Evolutionary conservation across 345 rosid species (phyloP).

Genomic region (Brassica rapa): DNA sequence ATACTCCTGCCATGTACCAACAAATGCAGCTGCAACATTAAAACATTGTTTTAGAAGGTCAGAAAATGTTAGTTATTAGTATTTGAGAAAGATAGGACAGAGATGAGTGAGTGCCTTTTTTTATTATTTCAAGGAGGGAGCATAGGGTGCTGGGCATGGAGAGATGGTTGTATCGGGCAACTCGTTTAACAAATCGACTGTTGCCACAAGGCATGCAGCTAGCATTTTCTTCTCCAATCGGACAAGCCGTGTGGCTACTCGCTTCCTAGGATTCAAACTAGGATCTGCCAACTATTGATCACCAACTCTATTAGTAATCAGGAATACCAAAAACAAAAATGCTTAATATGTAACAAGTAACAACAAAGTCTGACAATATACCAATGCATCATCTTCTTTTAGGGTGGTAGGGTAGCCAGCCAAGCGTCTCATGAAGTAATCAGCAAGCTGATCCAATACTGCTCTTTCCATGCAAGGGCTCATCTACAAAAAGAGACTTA

Average conservation of each 20-base stretch:
- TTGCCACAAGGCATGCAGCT: constrained; percentile 67
- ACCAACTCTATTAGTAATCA: constrained; percentile 19
- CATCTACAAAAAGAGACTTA: constrained; percentile 48
- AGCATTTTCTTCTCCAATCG: constrained; percentile 88
- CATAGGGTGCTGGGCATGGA: constrained; percentile 92
- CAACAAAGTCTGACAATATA: constrained; percentile 32
- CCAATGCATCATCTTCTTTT: constrained; percentile 78
- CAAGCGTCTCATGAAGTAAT: constrained; percentile 70
- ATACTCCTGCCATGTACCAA: constrained; percentile 21
- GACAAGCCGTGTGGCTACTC: constrained; percentile 91
- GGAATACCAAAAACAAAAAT: background rate
- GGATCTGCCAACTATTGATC: constrained; percentile 68
- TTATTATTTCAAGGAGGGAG: constrained; percentile 68
- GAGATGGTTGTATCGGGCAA: constrained; percentile 76
- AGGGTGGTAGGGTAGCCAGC: constrained; percentile 82
- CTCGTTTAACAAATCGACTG: constrained; percentile 59
- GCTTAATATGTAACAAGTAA: background rate
- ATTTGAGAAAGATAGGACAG: background rate
- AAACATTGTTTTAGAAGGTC: constrained; percentile 10
- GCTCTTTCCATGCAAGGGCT: constrained; percentile 96
- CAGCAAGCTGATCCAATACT: constrained; percentile 79
- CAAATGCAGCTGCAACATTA: constrained; percentile 20
- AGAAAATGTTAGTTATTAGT: background rate
- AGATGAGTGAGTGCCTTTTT: constrained; percentile 42
- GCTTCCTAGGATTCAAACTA: constrained; percentile 69